Conservation (phyloP, 345 rosid species). For the Gossypium raimondii region DNA sequence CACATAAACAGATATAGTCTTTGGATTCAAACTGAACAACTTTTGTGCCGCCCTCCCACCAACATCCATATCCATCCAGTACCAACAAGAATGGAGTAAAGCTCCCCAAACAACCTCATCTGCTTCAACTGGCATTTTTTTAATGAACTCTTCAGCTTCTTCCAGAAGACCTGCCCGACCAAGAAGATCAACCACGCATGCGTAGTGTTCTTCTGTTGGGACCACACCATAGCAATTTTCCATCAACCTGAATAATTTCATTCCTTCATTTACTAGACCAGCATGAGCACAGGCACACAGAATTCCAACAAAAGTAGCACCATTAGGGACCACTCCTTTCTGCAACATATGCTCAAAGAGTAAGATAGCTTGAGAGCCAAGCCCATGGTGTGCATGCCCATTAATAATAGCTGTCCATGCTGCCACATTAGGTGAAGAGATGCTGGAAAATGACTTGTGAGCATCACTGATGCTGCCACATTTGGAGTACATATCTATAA, state of each 20-base stretch:
- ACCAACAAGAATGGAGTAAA: slow-evolving; percentile 51
- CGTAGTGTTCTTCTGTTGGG: slow-evolving; percentile 47
- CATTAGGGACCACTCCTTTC: slow-evolving; percentile 39
- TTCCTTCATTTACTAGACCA: slow-evolving; percentile 46
- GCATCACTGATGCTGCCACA: slow-evolving; percentile 54
- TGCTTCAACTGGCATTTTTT: slow-evolving; percentile 48
- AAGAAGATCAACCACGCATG: slow-evolving; percentile 53
- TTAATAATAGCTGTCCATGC: slow-evolving; percentile 59
- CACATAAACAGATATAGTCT: slow-evolving; percentile 36
- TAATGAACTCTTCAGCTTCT: slow-evolving; percentile 55
- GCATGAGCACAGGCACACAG: slow-evolving; percentile 46
- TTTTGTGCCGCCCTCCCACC: slow-evolving; percentile 50
- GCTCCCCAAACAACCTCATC: slow-evolving; percentile 58
- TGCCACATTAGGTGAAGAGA: slow-evolving; percentile 47
- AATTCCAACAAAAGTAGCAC: slow-evolving; percentile 49
- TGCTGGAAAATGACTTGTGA: slow-evolving; percentile 35
- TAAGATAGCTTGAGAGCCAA: slow-evolving; percentile 39
- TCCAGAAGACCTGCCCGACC: slow-evolving; percentile 43
- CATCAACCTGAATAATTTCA: slow-evolving; percentile 40
- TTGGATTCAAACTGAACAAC: slow-evolving; percentile 34
- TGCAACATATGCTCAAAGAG: slow-evolving; percentile 43
- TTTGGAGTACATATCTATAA: slow-evolving; percentile 60
- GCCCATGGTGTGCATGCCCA: slow-evolving; percentile 54
- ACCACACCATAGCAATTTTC: slow-evolving; percentile 24
- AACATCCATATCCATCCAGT: slow-evolving; percentile 45